phyloP scores from a whole-genome alignment of 176 grass and related monocot genomes.

The Sorghum bicolor region DNA sequence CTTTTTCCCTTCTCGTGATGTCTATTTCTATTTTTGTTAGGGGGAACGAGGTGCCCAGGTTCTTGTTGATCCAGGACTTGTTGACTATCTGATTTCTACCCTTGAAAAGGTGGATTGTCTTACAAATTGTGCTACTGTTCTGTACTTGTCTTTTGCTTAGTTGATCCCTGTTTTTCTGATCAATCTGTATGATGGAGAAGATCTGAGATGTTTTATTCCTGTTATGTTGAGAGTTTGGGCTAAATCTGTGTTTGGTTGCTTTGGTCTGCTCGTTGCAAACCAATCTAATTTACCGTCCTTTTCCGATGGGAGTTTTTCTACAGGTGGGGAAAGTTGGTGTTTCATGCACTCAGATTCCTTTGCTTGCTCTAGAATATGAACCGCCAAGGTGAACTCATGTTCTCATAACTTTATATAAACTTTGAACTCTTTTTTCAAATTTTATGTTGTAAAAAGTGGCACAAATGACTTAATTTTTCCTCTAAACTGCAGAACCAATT shows the following conservation, averaged over 20 bases:
- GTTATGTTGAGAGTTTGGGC: neutral
- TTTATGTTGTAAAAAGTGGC: constrained; percentile 18
- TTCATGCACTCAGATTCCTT: constrained; percentile 76
- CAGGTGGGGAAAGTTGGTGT: constrained; percentile 87
- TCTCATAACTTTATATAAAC: constrained; percentile 22
- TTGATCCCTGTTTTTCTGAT: neutral
- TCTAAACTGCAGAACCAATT: constrained; percentile 65
- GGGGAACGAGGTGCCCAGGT: constrained; percentile 84
- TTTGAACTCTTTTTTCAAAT: constrained; percentile 10
- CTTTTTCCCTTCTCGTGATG: neutral
- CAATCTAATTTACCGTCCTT: neutral
- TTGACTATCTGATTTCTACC: constrained; percentile 65
- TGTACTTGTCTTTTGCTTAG: neutral
- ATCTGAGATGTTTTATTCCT: constrained; percentile 8
- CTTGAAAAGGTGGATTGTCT: constrained; percentile 67
- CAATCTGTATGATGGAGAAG: constrained; percentile 2
- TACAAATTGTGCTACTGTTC: constrained; percentile 4
- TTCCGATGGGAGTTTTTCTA: constrained; percentile 23
- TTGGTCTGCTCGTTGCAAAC: neutral
- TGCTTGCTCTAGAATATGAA: constrained; percentile 96
- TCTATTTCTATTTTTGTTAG: constrained; percentile 41
- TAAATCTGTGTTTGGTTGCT: neutral
- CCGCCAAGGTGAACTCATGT: constrained; percentile 65
- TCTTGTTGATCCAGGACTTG: constrained; percentile 88
- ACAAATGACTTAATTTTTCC: neutral